phyloP scores from a whole-genome alignment of 148 eudicot species.

The Oxyria digyna region DNA sequence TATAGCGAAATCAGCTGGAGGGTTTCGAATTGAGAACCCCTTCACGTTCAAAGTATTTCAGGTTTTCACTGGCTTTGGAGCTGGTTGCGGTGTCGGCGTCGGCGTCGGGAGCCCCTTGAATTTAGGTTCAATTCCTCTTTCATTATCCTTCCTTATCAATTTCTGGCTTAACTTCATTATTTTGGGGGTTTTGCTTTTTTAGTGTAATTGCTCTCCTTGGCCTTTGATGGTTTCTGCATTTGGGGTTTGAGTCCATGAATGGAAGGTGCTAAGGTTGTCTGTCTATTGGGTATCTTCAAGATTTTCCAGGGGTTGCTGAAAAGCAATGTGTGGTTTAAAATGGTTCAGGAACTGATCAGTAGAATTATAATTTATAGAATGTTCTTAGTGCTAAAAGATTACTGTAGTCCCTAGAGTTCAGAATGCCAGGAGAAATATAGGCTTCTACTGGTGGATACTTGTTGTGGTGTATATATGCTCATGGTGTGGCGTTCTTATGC shows the following conservation, averaged over 20 bases:
- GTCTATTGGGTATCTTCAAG: not conserved
- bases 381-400: not conserved
- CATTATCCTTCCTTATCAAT: not conserved
- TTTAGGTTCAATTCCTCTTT: conserved; percentile 32
- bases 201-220: not conserved
- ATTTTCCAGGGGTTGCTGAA: not conserved
- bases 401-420: not conserved
- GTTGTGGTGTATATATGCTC: not conserved
- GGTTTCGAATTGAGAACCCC: conserved; percentile 48
- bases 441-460: not conserved
- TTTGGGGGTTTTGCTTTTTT: not conserved
- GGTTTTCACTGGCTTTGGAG: conserved; percentile 78
- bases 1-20: conserved; percentile 11
- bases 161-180: not conserved
- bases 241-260: not conserved
- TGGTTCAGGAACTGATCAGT: not conserved
- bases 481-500: not conserved
- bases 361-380: not conserved
- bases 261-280: too few relatives aligned
- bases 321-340: not conserved
- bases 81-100: conserved; percentile 90
- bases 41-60: conserved; percentile 69
- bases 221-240: not conserved
- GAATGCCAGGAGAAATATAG: not conserved
- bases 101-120: conserved; percentile 84